Evolutionary conservation across 257 asterid genomes (phyloP).

Genomic region (Anisodus acutangulus): DNA sequence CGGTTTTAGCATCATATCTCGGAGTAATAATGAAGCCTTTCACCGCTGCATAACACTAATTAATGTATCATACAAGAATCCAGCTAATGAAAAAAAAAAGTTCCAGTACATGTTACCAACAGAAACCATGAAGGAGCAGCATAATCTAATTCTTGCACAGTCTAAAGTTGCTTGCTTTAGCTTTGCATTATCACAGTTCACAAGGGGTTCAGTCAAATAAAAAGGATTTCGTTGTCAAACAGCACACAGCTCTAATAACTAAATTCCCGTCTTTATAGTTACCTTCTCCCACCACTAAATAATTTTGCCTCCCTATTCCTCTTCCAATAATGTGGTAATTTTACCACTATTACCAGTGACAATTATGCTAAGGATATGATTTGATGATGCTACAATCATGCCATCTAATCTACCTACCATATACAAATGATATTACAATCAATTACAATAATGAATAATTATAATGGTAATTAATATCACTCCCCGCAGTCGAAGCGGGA

Average conservation of each 20-base stretch:
- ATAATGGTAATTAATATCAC: too few species aligned
- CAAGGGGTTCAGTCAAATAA: not conserved
- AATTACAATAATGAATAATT: too few species aligned
- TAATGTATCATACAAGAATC: not conserved
- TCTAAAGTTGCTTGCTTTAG: not conserved
- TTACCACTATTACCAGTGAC: too few species aligned
- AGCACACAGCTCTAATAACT: not conserved
- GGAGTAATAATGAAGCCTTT: not conserved
- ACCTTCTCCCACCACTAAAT: too few species aligned
- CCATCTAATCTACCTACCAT: too few species aligned
- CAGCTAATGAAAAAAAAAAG: not conserved
- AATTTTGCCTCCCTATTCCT: too few species aligned
- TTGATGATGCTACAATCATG: too few species aligned
- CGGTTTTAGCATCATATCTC: not conserved
- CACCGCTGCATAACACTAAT: not conserved
- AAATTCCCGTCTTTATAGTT: not conserved
- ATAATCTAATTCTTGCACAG: not conserved
- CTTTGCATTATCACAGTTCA: conserved; percentile 3
- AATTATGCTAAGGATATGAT: too few species aligned
- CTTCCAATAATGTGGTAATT: too few species aligned
- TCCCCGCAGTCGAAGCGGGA: too few species aligned
- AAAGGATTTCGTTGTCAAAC: not conserved
- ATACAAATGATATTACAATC: too few species aligned
- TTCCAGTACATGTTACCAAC: not conserved
- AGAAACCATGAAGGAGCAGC: not conserved